Base-by-base conservation (phyloP, 1,139 yeast species). In the Sugiyamaella japonica region DNA sequence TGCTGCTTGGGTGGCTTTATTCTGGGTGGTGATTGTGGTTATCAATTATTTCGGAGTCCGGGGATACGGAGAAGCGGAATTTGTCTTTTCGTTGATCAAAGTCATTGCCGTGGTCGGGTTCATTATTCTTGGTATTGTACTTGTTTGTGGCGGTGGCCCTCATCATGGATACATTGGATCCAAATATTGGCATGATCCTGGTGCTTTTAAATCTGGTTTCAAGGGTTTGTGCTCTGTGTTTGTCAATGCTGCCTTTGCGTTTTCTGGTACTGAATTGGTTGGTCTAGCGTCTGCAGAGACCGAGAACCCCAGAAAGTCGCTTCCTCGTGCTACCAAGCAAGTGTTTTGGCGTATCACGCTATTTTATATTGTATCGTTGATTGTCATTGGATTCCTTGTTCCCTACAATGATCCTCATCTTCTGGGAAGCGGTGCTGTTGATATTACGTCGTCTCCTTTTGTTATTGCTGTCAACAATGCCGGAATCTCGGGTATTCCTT, bases 241-340 rank as follows among this genome's bases (percentile, higher is more conserved):
- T 67, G 87, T 90, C 54, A 83, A 86, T 40, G 95, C 97, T 28
- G 95, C 97, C 1, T 90, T 89, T 73, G 85, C 96, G 1, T 88
- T 87, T 64, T 89, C 90, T 54, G 95, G 95, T 63, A 82, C 87
- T 55, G 96, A 89, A 73, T 77, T 86, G 66, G 85, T 86, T 59
- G 95, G 95, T 56, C 77, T 90, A 59, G 91, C 95, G 25, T 81
- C 83, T 28, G 84, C 84, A 36, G 83, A 79, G 61, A 70, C 80
- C 41, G 74, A 75, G 73, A 69, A 76, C 85, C 45, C 77, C 82
- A 58, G 89, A 88, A 56, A 75, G 75, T 60, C 87, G 34, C 73
- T 88, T 53, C 95, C 95, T 51, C 76, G 76, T 61, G 95, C 96
- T 44, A 82, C 86, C 41, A 79, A 80, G 68, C 86, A 83, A 65